Conservation (phyloP, 805 yeast genomes). For the Wickerhamomyces xylosicus region DNA sequence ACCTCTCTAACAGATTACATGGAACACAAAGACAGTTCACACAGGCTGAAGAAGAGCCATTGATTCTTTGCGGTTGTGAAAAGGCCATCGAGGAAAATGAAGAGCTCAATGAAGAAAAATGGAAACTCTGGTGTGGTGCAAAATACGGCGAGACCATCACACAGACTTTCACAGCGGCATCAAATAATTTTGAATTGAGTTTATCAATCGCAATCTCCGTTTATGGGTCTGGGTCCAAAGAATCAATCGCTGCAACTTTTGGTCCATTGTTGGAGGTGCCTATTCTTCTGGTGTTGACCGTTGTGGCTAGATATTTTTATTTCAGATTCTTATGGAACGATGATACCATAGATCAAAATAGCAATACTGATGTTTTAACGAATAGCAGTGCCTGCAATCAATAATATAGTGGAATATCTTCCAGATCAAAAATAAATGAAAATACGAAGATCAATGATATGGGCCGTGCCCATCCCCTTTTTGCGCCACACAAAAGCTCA, state of each 20-base stretch:
- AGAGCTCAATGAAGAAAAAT: not conserved
- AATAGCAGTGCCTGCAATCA: too few species aligned
- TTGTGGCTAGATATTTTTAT: conserved; percentile 25
- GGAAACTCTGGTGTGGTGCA: conserved; percentile 24
- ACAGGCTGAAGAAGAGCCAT: not conserved
- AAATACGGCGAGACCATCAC: conserved; percentile 32
- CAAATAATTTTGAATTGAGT: conserved; percentile 48
- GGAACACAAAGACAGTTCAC: conserved; percentile 2
- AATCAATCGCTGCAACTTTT: conserved; percentile 49
- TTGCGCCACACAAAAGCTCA: too few species aligned
- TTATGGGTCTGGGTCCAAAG: conserved; percentile 40
- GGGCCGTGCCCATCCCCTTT: too few species aligned
- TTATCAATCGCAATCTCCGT: conserved; percentile 42
- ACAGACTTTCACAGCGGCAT: conserved; percentile 47
- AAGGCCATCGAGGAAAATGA: conserved; percentile 9
- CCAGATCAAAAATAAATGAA: too few species aligned
- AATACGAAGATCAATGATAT: too few species aligned
- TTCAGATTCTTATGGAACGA: not conserved
- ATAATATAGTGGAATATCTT: too few species aligned
- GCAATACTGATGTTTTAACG: too few species aligned
- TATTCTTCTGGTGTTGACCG: conserved; percentile 28
- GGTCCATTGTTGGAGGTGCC: conserved; percentile 56
- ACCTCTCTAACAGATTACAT: conserved; percentile 13
- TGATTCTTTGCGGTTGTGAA: conserved; percentile 30
- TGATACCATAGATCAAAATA: too few species aligned